Evolutionary conservation across 2,329 filamentous ascomycete genomes (phyloP).

Genomic region (Verticillium klebahnii): DNA sequence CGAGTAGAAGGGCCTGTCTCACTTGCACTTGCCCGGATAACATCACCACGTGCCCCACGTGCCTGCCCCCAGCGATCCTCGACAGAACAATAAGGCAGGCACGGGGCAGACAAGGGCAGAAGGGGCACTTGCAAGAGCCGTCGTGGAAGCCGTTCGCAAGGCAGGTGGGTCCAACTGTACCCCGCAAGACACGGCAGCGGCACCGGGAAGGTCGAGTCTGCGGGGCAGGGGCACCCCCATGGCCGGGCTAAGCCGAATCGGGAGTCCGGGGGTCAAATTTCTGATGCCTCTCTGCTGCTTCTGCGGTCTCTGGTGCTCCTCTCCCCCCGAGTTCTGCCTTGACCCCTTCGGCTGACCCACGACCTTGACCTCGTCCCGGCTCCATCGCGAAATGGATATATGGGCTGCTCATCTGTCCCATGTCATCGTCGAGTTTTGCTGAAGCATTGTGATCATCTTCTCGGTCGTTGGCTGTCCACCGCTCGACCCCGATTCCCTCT

Average conservation of each 20-base stretch:
- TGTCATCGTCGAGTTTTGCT: background rate
- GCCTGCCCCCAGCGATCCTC: no score
- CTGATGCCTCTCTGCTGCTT: no score
- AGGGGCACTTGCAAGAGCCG: background rate
- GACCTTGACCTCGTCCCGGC: background rate
- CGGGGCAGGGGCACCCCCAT: background rate
- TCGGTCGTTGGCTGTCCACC: background rate
- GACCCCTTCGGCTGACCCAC: background rate
- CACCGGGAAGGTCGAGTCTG: background rate
- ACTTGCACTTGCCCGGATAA: no score
- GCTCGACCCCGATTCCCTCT: background rate
- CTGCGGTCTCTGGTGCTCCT: background rate
- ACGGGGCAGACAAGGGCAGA: background rate
- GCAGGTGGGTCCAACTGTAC: background rate
- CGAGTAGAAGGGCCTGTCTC: no score
- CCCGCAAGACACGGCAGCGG: background rate
- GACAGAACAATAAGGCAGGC: no score
- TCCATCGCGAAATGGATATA: background rate
- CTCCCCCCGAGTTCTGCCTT: background rate
- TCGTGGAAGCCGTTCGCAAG: background rate
- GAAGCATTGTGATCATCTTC: background rate
- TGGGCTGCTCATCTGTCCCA: background rate
- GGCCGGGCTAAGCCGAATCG: background rate
- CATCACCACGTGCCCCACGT: no score
- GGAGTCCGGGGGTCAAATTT: background rate